These are phyloP conservation scores for Pichia paraexigua DNA, from an alignment of 805 yeast genomes.

Conservation along the genomic window DNA sequence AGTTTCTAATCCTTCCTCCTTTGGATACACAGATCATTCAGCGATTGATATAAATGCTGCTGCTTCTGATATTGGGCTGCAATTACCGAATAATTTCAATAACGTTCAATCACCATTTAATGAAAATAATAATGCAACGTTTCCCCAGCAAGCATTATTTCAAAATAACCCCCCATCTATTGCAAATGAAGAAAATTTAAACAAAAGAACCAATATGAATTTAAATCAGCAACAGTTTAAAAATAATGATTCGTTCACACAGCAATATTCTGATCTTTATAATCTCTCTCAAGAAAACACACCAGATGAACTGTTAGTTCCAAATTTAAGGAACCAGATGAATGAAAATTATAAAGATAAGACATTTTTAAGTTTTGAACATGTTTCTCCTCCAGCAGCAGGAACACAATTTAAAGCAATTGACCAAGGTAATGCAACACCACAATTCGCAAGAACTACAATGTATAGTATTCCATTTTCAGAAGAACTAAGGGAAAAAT, in stretches of 20 bases:
- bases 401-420: constrained; percentile 59
- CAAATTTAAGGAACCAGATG: constrained; percentile 26
- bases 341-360: constrained; percentile 31
- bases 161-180: not conserved
- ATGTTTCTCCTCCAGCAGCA: constrained; percentile 77
- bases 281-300: constrained; percentile 2
- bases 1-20: constrained; percentile 1
- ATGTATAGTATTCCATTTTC: constrained; percentile 77
- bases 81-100: constrained; percentile 2
- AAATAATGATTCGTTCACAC: not conserved
- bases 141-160: not conserved
- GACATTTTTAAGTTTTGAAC: constrained; percentile 62
- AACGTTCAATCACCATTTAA: not conserved
- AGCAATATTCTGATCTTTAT: not conserved
- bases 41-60: constrained; percentile 28
- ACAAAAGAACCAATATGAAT: not conserved
- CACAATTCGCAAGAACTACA: constrained; percentile 68
- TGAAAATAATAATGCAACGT: not conserved
- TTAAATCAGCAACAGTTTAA: not conserved
- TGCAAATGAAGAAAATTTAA: not conserved
- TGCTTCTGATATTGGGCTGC: constrained; percentile 24
- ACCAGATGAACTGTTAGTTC: constrained; percentile 30
- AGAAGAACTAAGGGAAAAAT: constrained; percentile 57
- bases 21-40: not conserved
- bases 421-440: constrained; percentile 83